phyloP scores from a whole-genome alignment of 1,139 yeast species.

The Hyphopichia fennica region DNA sequence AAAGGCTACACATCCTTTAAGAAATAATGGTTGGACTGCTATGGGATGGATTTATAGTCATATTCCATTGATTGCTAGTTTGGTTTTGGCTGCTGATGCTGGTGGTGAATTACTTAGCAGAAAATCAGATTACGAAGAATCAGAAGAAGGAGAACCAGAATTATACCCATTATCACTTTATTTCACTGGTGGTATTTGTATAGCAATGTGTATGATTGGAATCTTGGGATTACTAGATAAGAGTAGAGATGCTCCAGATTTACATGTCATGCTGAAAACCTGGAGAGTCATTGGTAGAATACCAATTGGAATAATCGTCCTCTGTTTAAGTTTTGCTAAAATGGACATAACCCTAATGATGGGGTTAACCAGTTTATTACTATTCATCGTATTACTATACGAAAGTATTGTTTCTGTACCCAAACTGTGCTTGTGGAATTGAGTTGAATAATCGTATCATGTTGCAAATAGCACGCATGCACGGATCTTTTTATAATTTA shows the following conservation, averaged over 20 bases:
- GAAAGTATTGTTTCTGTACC: slow-evolving; percentile 36
- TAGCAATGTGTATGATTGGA: slow-evolving; percentile 35
- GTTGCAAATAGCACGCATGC: too few relatives aligned
- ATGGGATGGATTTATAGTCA: slow-evolving; percentile 50
- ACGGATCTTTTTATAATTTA: too few relatives aligned
- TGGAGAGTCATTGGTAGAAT: slow-evolving; percentile 42
- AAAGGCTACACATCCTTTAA: slow-evolving; percentile 54
- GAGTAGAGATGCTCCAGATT: slow-evolving; percentile 32
- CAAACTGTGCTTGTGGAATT: slow-evolving; percentile 13
- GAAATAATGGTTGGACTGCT: slow-evolving; percentile 51
- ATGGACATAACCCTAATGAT: slow-evolving; percentile 41
- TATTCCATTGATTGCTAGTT: slow-evolving; percentile 50
- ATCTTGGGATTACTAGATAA: slow-evolving; percentile 40
- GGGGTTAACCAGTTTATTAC: slow-evolving; percentile 41
- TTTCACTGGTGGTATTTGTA: slow-evolving; percentile 51
- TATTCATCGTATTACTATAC: slow-evolving; percentile 31
- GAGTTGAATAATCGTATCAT: too few relatives aligned
- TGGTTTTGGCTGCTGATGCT: slow-evolving; percentile 62
- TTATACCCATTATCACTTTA: slow-evolving; percentile 44
- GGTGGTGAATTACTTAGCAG: slow-evolving; percentile 43
- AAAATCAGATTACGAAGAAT: slow-evolving; percentile 22
- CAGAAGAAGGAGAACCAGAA: slow-evolving; percentile 23
- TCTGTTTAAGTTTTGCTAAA: slow-evolving; percentile 48
- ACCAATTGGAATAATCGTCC: slow-evolving; percentile 38
- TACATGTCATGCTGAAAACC: slow-evolving; percentile 30